Conservation (phyloP, 2,329 filamentous ascomycete species). For the Paecilomyces formosus region DNA sequence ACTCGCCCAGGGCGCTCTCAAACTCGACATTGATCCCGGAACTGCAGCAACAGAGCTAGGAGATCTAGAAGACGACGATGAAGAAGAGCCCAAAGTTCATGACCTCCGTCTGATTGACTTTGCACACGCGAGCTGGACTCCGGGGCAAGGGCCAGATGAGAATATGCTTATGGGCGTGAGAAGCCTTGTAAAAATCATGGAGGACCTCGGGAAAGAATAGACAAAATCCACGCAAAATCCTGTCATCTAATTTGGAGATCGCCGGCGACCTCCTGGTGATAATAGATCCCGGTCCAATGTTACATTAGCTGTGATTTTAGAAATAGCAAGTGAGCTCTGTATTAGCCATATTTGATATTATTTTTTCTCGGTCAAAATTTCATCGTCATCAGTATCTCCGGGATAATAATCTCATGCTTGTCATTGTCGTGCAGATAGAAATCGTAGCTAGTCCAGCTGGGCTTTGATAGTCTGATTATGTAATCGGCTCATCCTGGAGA, state of each 20-base stretch:
- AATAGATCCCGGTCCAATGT: not conserved
- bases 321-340: not conserved
- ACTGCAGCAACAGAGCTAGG: conserved; percentile 39
- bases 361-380: too few relatives aligned
- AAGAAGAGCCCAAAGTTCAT: conserved; percentile 57
- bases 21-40: conserved; percentile 27
- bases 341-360: not conserved
- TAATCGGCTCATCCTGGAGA: not conserved
- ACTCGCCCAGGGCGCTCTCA: conserved; percentile 22
- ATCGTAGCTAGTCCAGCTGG: too few relatives aligned
- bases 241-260: conserved; percentile 4
- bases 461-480: not conserved
- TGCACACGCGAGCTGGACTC: conserved; percentile 80
- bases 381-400: too few relatives aligned
- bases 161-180: conserved; percentile 70
- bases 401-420: too few relatives aligned
- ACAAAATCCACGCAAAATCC: conserved; percentile 2
- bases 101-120: conserved; percentile 91
- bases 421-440: too few relatives aligned
- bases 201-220: conserved; percentile 46
- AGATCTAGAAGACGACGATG: conserved; percentile 49
- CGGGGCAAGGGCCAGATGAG: conserved; percentile 76
- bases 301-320: not conserved
- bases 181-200: conserved; percentile 64
- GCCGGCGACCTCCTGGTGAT: conserved; percentile 2